phyloP scores from a whole-genome alignment of 2,329 filamentous ascomycete genomes.

The Tolypocladium ovalisporum region DNA sequence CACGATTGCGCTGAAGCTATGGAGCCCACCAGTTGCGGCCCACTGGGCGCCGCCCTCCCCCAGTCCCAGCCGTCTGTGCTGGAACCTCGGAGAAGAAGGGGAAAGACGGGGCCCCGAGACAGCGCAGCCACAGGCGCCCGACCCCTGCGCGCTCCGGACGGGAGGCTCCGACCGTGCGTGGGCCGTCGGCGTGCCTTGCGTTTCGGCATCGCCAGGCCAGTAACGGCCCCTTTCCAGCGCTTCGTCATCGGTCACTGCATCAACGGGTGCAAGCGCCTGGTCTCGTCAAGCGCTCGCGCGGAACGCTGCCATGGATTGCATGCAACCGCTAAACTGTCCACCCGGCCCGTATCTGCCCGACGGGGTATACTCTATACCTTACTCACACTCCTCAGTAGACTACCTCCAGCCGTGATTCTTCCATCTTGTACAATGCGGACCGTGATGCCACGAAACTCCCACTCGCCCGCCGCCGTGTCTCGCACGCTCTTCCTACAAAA shows the following conservation, averaged over 20 bases:
- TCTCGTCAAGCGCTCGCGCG: neutral
- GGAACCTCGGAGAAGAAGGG: neutral
- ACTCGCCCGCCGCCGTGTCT: neutral
- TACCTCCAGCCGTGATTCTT: neutral
- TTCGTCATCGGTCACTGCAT: neutral
- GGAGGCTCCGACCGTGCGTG: neutral
- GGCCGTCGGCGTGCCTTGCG: neutral
- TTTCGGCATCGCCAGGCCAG: neutral
- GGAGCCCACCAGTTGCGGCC: no score
- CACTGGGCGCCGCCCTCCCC: no score
- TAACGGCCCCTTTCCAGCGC: neutral
- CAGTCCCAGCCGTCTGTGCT: neutral
- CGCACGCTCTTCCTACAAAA: neutral
- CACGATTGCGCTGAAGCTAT: no score
- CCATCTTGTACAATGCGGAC: neutral
- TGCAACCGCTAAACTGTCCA: neutral
- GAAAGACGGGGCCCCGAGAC: neutral
- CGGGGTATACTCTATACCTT: neutral
- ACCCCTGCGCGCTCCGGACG: neutral
- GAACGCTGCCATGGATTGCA: neutral
- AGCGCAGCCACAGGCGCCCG: neutral
- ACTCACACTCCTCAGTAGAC: neutral
- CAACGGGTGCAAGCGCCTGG: neutral
- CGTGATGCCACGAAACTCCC: neutral
- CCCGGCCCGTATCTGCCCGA: neutral